Evolutionary conservation across 257 asterid genomes (phyloP).

Genomic region (Petunia axillaris): DNA sequence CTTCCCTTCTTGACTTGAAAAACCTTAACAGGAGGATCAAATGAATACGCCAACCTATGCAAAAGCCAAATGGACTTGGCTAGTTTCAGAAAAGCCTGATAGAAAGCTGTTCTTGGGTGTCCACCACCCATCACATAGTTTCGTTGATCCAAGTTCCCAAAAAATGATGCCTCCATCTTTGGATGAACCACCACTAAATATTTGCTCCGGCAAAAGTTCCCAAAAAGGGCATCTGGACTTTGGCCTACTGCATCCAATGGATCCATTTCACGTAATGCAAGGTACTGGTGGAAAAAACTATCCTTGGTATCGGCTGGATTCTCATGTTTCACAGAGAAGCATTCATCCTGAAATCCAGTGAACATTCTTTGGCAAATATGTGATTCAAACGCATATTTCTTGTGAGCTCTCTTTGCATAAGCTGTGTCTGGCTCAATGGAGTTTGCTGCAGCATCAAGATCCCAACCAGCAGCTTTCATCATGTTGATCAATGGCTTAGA

Average conservation of each 20-base stretch:
- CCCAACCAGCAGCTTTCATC: conserved; percentile 99
- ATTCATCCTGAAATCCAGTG: conserved; percentile 83
- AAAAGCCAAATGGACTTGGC: conserved; percentile 91
- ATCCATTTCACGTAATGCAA: conserved; percentile 75
- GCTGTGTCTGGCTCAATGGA: conserved; percentile 74
- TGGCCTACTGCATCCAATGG: conserved; percentile 89
- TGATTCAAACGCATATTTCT: conserved; percentile 94
- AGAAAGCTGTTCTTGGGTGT: conserved; percentile 94
- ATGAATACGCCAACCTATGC: conserved; percentile 83
- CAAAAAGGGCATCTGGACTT: conserved; percentile 69
- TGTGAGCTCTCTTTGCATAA: conserved; percentile 95
- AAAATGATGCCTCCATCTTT: conserved; percentile 94
- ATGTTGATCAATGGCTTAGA: conserved; percentile 96
- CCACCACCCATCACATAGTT: conserved; percentile 76
- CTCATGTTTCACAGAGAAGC: conserved; percentile 60
- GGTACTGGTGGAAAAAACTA: conserved; percentile 65
- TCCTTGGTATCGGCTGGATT: conserved; percentile 45
- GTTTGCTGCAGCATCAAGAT: conserved; percentile 94
- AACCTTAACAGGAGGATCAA: conserved; percentile 73
- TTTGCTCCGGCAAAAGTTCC: conserved; percentile 77
- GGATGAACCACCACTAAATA: conserved; percentile 77
- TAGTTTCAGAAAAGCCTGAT: conserved; percentile 90
- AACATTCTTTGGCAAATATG: conserved; percentile 95
- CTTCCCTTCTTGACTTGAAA: conserved; percentile 81
- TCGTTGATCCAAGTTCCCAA: conserved; percentile 86